Percentiles rank a stretch among this genome's conserved stretches.
These are phyloP conservation scores for Magnolia officinalis DNA, from an alignment of 164 flowering plant species.

Conservation along the genomic window DNA sequence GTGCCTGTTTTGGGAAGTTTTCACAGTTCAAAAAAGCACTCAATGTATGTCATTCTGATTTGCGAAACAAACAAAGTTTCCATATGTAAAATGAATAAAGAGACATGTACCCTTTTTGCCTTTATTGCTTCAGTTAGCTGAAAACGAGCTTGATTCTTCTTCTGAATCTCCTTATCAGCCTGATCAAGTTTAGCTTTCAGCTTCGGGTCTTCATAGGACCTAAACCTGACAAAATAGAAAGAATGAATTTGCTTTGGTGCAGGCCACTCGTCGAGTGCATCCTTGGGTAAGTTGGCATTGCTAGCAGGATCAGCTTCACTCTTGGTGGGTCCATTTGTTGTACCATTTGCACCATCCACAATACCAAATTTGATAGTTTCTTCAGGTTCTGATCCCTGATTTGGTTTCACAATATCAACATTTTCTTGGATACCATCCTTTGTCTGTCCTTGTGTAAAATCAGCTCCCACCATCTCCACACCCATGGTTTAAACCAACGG, in stretches of 20 bases:
- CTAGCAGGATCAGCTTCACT: conserved; percentile 33
- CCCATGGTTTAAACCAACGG: conserved; percentile 38
- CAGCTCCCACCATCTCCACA: conserved; percentile 60
- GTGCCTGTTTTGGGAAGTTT: not conserved
- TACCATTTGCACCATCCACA: conserved; percentile 42
- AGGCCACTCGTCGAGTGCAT: conserved; percentile 91
- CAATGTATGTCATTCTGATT: not conserved
- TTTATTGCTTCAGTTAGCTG: conserved; percentile 55
- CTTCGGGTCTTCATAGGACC: conserved; percentile 67
- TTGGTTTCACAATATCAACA: conserved; percentile 39
- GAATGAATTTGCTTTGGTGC: conserved; percentile 53
- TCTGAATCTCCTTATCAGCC: conserved; percentile 64
- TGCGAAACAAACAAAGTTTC: not conserved
- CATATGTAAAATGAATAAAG: not conserved
- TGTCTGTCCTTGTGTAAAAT: conserved; percentile 37
- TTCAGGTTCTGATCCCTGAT: conserved; percentile 24
- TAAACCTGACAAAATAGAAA: conserved; percentile 56
- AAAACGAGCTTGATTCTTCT: conserved; percentile 48
- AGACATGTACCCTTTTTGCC: conserved; percentile 54
- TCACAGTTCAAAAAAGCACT: not conserved
- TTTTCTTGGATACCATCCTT: conserved; percentile 30
- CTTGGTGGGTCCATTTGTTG: conserved; percentile 37
- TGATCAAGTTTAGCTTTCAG: conserved; percentile 61
- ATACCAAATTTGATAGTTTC: conserved; percentile 51
- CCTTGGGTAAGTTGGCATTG: conserved; percentile 49